Percentiles rank a stretch among this genome's conserved stretches.
These are phyloP conservation scores for Boletellus emodensis DNA, from an alignment of 768 basidiomycete genomes.

Conservation along the genomic window DNA sequence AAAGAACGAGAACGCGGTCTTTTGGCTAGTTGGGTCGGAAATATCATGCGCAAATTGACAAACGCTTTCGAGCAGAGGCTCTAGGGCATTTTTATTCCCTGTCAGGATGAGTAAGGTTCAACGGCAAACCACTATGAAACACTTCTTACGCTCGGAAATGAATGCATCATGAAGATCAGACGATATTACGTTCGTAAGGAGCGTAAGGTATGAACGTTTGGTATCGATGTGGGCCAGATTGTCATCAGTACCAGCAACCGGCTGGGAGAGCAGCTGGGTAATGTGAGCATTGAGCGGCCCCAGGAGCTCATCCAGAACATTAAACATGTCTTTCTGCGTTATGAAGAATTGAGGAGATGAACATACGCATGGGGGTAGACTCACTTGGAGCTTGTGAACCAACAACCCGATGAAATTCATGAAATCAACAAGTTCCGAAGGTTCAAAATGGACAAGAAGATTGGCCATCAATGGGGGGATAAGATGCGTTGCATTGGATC, in stretches of 20 bases:
- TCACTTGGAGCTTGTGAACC: constrained; percentile 86
- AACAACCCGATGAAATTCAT: constrained; percentile 91
- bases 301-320: constrained; percentile 86
- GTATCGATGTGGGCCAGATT: constrained; percentile 72
- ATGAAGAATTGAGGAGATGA: not conserved
- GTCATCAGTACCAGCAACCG: constrained; percentile 85
- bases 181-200: constrained; percentile 77
- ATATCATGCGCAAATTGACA: constrained; percentile 68
- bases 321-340: constrained; percentile 73
- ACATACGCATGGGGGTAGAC: constrained; percentile 3
- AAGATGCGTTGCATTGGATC: constrained; percentile 77
- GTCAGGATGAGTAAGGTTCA: constrained; percentile 1
- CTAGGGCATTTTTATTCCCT: constrained; percentile 67
- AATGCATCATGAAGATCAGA: constrained; percentile 82
- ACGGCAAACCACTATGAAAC: constrained; percentile 21
- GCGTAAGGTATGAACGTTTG: constrained; percentile 81
- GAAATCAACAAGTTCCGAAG: constrained; percentile 90
- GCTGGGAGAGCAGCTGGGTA: constrained; percentile 71
- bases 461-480: constrained; percentile 88
- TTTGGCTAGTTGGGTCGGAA: constrained; percentile 73
- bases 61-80: constrained; percentile 72
- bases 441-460: constrained; percentile 88
- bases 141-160: constrained; percentile 69
- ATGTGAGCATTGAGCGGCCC: constrained; percentile 84
- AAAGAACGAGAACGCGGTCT: constrained; percentile 77